Conservation (phyloP, 2,329 filamentous ascomycete genomes). For the Fusarium albosuccineum region DNA sequence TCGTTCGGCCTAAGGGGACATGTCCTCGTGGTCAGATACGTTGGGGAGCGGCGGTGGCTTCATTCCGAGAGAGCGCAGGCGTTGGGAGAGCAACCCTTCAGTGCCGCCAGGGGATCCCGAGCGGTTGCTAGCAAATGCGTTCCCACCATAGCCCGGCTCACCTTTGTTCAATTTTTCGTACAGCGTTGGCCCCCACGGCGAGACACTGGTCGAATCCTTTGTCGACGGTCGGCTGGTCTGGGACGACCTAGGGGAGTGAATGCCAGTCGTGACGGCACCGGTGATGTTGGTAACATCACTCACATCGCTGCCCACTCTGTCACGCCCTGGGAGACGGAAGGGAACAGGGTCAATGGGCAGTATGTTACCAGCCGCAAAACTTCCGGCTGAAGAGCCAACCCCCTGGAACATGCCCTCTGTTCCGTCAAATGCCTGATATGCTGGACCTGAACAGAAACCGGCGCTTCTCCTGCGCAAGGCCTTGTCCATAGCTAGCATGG, state of each 20-base stretch:
- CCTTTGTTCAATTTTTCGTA: conserved; percentile 79
- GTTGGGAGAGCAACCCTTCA: conserved; percentile 78
- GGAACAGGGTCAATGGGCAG: conserved; percentile 65
- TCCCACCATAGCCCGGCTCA: conserved; percentile 73
- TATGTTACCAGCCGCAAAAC: conserved; percentile 48
- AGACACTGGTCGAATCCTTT: conserved; percentile 51
- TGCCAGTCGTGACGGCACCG: conserved; percentile 33
- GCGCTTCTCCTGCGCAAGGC: conserved; percentile 69
- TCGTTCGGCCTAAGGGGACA: conserved; percentile 15
- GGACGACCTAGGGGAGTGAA: conserved; percentile 47
- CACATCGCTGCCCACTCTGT: conserved; percentile 50
- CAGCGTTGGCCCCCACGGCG: conserved; percentile 48
- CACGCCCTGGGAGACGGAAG: conserved; percentile 56
- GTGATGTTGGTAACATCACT: conserved; percentile 48
- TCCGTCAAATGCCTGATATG: conserved; percentile 51
- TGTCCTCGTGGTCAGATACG: conserved; percentile 5
- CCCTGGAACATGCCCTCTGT: conserved; percentile 47
- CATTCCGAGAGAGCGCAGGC: conserved; percentile 73
- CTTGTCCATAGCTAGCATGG: conserved; percentile 70
- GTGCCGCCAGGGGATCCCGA: conserved; percentile 56
- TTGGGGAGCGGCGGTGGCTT: conserved; percentile 44
- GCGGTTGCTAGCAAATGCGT: conserved; percentile 58
- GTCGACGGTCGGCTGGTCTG: conserved; percentile 52
- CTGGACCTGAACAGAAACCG: conserved; percentile 58
- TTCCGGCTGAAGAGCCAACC: conserved; percentile 27